Conservation (phyloP, 192 early-diverging fungal genomes). For the Phycomyces nitens region DNA sequence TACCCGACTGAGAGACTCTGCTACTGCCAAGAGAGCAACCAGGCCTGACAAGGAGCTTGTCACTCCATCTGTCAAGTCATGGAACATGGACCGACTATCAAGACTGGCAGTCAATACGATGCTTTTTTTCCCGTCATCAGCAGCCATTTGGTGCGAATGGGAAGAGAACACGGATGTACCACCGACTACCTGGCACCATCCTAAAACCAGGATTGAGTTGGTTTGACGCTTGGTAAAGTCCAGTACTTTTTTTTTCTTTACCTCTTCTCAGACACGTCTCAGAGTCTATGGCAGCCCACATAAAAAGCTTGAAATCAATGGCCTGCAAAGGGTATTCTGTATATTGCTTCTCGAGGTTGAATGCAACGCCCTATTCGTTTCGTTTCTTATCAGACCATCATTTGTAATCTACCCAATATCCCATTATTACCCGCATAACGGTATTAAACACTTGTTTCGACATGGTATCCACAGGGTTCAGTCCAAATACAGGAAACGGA, state of each 20-base stretch:
- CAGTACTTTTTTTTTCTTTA: slow-evolving; percentile 10
- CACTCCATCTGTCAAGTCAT: slow-evolving; percentile 58
- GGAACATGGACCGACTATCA: slow-evolving; percentile 64
- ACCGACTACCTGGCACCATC: slow-evolving; percentile 65
- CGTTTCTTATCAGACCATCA: neutral
- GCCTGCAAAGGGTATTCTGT: slow-evolving; percentile 62
- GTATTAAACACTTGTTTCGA: slow-evolving; percentile 36
- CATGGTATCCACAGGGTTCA: slow-evolving; percentile 34
- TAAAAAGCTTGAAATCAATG: slow-evolving; percentile 66
- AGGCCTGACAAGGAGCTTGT: slow-evolving; percentile 54
- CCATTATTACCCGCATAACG: slow-evolving; percentile 37
- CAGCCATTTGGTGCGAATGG: slow-evolving; percentile 48
- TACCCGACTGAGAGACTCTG: slow-evolving; percentile 69
- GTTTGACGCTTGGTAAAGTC: neutral
- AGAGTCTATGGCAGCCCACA: slow-evolving; percentile 67
- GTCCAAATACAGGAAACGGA: slow-evolving; percentile 66
- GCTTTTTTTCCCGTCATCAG: slow-evolving; percentile 60
- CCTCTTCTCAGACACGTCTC: slow-evolving; percentile 68
- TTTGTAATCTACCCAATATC: too few relatives aligned
- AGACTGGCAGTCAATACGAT: slow-evolving; percentile 62
- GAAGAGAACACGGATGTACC: slow-evolving; percentile 68
- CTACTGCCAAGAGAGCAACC: slow-evolving; percentile 62
- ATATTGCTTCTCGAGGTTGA: slow-evolving; percentile 47
- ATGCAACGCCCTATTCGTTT: slow-evolving; percentile 37
- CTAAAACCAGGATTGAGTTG: slow-evolving; percentile 20